These are phyloP conservation scores for Boletus pseudo-olivaceus DNA, from an alignment of 768 basidiomycete species.

Conservation along the genomic window DNA sequence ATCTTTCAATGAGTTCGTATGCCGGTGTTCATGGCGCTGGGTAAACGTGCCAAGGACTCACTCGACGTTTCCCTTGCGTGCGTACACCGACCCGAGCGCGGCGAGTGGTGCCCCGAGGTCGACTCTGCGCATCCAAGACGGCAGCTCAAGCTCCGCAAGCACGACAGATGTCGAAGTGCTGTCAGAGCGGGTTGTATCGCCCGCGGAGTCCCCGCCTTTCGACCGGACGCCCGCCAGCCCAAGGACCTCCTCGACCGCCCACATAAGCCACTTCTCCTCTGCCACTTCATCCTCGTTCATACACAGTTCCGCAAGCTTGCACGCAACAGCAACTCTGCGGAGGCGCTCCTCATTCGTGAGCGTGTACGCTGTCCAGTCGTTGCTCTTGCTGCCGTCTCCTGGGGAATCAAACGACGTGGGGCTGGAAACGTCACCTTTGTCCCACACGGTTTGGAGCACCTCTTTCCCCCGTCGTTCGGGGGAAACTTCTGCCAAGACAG, in stretches of 20 bases:
- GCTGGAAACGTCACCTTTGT: conserved; percentile 5
- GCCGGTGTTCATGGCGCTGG: neutral
- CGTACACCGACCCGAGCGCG: conserved; percentile 61
- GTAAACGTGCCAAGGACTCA: conserved; percentile 4
- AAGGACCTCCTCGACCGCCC: conserved; percentile 43
- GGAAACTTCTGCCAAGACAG: conserved; percentile 53
- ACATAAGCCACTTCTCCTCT: conserved; percentile 44
- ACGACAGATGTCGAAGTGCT: conserved; percentile 22
- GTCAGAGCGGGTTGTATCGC: neutral
- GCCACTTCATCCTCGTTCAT: conserved; percentile 30
- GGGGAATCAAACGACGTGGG: neutral
- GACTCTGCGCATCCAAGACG: conserved; percentile 54
- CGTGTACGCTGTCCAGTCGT: conserved; percentile 22
- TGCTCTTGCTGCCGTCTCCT: neutral
- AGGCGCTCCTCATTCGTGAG: conserved; percentile 38
- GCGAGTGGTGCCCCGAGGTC: conserved; percentile 69
- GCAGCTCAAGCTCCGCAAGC: conserved; percentile 52
- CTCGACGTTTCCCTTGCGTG: conserved; percentile 50
- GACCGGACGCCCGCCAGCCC: conserved; percentile 20
- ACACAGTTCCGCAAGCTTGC: conserved; percentile 43
- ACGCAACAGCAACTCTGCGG: conserved; percentile 43
- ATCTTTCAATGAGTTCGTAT: conserved; percentile 35
- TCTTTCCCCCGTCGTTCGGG: conserved; percentile 27
- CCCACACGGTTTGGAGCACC: conserved; percentile 23
- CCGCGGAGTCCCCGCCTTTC: neutral